Percentiles rank a stretch among this genome's conserved stretches.
These are phyloP conservation scores for Prunus salicina DNA, from an alignment of 306 rosid genomes.

Conservation along the genomic window DNA sequence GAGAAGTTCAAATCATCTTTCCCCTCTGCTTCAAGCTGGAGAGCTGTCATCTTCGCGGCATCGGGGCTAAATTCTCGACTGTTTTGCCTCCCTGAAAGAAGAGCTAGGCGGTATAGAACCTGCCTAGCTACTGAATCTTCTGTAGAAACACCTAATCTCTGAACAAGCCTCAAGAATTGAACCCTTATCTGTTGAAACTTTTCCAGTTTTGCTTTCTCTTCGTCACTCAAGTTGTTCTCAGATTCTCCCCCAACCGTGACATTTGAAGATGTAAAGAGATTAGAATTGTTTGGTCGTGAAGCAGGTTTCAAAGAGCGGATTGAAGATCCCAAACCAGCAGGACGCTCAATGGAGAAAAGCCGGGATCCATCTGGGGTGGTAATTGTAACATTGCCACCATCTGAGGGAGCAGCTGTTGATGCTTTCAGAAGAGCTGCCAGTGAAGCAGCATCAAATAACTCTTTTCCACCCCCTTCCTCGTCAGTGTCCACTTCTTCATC, in stretches of 20 bases:
- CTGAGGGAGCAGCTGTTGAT: constrained; percentile 70
- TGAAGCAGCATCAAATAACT: constrained; percentile 89
- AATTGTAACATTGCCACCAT: constrained; percentile 71
- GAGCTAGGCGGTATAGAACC: constrained; percentile 74
- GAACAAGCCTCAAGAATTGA: constrained; percentile 72
- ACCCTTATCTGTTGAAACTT: constrained; percentile 74
- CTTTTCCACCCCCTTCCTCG: constrained; percentile 82
- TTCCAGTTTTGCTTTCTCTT: constrained; percentile 69
- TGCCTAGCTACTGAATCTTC: constrained; percentile 87
- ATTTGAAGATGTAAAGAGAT: constrained; percentile 47
- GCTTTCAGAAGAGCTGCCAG: constrained; percentile 94
- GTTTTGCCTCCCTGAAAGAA: constrained; percentile 65
- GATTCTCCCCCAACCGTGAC: constrained; percentile 38
- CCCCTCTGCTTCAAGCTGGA: constrained; percentile 71
- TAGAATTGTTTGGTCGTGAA: constrained; percentile 51
- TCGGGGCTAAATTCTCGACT: constrained; percentile 66
- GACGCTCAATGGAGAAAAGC: constrained; percentile 96
- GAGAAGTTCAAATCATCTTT: constrained; percentile 64
- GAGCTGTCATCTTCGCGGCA: constrained; percentile 69
- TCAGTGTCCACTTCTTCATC: constrained; percentile 87
- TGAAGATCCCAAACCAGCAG: constrained; percentile 94
- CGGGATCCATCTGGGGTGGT: constrained; percentile 83
- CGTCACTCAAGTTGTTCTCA: constrained; percentile 64
- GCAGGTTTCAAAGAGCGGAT: constrained; percentile 66
- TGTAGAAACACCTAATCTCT: constrained; percentile 68